Evolutionary conservation across 2,329 filamentous ascomycete species (phyloP).

Genomic region (Xylaria sp.): DNA sequence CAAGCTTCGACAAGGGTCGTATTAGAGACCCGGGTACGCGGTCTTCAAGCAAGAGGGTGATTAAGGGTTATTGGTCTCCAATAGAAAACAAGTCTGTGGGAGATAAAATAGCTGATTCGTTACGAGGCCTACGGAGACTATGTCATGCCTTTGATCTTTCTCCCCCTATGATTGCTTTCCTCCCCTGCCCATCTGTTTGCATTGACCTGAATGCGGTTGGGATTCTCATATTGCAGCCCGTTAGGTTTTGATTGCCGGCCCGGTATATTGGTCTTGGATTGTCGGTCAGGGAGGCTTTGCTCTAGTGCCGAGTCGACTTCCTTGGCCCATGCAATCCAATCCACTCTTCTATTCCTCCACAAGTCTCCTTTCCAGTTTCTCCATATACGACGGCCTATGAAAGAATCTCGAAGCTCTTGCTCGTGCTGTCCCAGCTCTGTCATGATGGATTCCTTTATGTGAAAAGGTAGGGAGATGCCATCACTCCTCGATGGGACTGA

Average conservation of each 20-base stretch:
- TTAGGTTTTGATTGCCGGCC: conserved; percentile 19
- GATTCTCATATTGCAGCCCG: conserved; percentile 14
- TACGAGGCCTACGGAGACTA: conserved; percentile 4
- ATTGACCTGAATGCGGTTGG: conserved; percentile 20
- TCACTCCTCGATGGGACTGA: conserved; percentile 56
- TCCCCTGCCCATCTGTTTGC: conserved; percentile 7
- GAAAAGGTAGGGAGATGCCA: conserved; percentile 58
- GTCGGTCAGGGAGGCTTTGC: conserved; percentile 16
- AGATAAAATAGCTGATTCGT: not conserved
- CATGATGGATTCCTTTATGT: conserved; percentile 64
- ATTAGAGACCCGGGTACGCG: not conserved
- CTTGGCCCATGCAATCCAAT: conserved; percentile 65
- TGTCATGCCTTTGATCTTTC: not conserved
- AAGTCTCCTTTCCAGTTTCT: conserved; percentile 62
- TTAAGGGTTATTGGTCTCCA: not conserved
- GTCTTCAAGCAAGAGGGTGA: not conserved
- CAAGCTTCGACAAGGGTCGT: not conserved
- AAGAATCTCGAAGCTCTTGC: conserved; percentile 56
- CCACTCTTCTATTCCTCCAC: conserved; percentile 58
- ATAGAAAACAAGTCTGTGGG: not conserved
- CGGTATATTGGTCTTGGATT: conserved; percentile 19
- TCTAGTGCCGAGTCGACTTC: conserved; percentile 49
- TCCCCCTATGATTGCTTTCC: conserved; percentile 15
- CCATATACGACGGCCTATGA: conserved; percentile 63
- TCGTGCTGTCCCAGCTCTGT: conserved; percentile 54